phyloP scores from a whole-genome alignment of 176 grass and related monocot species.

The Juncus inflexus region DNA sequence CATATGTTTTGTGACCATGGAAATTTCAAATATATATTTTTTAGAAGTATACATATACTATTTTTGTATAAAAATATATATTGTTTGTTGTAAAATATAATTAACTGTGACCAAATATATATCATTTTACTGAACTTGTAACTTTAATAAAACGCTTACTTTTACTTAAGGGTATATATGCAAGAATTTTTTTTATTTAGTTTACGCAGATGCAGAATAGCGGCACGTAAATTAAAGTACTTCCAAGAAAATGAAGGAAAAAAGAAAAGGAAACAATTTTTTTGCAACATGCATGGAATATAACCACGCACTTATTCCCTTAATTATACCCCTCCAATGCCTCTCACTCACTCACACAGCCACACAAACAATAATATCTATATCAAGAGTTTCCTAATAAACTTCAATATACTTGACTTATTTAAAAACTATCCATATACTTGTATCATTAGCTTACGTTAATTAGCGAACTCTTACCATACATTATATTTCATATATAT shows the following conservation, averaged over 20 bases:
- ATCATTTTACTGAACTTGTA: background rate
- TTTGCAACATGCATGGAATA: conserved; percentile 21
- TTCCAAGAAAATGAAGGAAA: background rate
- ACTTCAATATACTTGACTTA: background rate
- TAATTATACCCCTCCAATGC: conserved; percentile 1
- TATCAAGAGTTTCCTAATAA: conserved; percentile 2
- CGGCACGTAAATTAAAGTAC: conserved; percentile 1
- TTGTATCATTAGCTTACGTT: background rate
- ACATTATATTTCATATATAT: background rate
- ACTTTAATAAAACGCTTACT: background rate
- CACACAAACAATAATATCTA: background rate
- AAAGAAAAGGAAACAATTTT: conserved; percentile 14
- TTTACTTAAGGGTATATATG: background rate
- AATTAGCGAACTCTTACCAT: background rate
- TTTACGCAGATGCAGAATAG: conserved; percentile 15
- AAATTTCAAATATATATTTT: too few relatives aligned
- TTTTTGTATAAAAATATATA: conserved; percentile 10
- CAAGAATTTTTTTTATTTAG: too few relatives aligned
- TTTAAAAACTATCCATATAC: conserved; percentile 3
- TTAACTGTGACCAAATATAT: background rate
- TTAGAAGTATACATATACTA: background rate
- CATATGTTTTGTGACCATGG: too few relatives aligned
- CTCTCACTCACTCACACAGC: conserved; percentile 1
- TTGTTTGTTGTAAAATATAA: background rate
- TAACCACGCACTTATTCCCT: conserved; percentile 10